Evolutionary conservation across 371 early-diverging fungal species (phyloP).

Genomic region (Thermomucor indicae-seudaticae): DNA sequence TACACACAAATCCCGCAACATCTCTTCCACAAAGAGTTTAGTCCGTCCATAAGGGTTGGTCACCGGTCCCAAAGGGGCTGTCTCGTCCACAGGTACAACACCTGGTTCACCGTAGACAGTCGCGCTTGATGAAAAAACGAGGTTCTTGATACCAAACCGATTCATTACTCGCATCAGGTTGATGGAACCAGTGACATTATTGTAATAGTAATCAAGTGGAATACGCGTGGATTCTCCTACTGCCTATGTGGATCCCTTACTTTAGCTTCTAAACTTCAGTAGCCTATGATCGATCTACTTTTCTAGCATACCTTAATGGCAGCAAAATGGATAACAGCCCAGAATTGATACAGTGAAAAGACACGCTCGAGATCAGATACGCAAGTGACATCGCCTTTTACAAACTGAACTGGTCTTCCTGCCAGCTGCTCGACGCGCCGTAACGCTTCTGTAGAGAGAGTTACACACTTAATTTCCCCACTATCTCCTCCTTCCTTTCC

Average conservation of each 20-base stretch:
- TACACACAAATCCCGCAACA: slow-evolving; percentile 64
- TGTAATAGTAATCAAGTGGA: slow-evolving; percentile 84
- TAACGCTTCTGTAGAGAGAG: slow-evolving; percentile 37
- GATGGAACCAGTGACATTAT: slow-evolving; percentile 81
- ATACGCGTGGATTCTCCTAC: slow-evolving; percentile 74
- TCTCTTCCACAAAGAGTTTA: slow-evolving; percentile 79
- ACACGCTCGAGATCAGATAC: slow-evolving; percentile 49
- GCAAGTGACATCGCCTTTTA: slow-evolving; percentile 41
- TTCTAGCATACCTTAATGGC: slow-evolving; percentile 61
- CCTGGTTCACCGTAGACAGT: slow-evolving; percentile 74
- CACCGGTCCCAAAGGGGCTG: slow-evolving; percentile 55
- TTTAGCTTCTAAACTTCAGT: no score
- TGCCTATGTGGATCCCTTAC: no score
- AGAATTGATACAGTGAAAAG: slow-evolving; percentile 63
- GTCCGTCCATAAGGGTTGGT: slow-evolving; percentile 88
- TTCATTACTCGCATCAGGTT: slow-evolving; percentile 68
- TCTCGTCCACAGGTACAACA: slow-evolving; percentile 57
- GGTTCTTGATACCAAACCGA: slow-evolving; percentile 56
- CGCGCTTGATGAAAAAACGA: slow-evolving; percentile 89
- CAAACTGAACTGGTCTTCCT: slow-evolving; percentile 35
- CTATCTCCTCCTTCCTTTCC: neutral
- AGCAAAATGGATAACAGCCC: slow-evolving; percentile 88
- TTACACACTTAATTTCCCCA: neutral
- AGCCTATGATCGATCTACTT: neutral
- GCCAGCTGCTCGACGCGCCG: slow-evolving; percentile 40